Evolutionary conservation across 2,329 filamentous ascomycete genomes (phyloP), one percentile per base, ranked within the genome.

Genomic region (Incumbomyces delicatus): DNA sequence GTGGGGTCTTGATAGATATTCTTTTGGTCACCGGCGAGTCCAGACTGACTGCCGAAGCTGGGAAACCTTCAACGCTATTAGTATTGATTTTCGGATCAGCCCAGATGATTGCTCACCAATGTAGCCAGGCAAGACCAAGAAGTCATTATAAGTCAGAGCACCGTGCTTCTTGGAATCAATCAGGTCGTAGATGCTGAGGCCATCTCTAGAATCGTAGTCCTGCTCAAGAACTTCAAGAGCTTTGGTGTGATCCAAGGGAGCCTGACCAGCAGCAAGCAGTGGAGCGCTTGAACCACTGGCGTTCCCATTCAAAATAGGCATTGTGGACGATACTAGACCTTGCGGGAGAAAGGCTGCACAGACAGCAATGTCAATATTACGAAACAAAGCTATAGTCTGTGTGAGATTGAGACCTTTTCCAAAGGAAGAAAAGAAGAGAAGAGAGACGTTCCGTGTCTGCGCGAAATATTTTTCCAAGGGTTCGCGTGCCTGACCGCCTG

Each of bases 111-210:
- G 29, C 67, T 59, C 73, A 80, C 76, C 92, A 72, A 98, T 95
- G 73, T 95, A 95, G 65, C 94, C 94, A 49, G 92, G 92, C 52
- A 98, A 78, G 61, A 98, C 73, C 53, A 98, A 81, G 74, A 98
- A 98, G 71, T 98, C 92, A 70, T 98, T 98, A 78, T 95, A 98
- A 50, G 90, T 96, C 62, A 98, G 76, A 61, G 92, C 92, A 53
- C 92, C 92, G 63, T 89, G 86, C 69, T 83, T 84, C 72, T 85
- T 84, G 57, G 90, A 89, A 73, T 98, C 85, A 66, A 96, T 80
- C 59, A 98, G 77, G 55, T 87, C 82, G 63, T 87, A 75, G 61
- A 94, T 80, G 64, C 87, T 80, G 60, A 98, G 83, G 50, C 92
- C 92, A 79, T 98, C 92, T 59, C 73, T 76, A 65, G 76, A 75